Percentiles rank a stretch among this genome's conserved stretches.
Evolutionary conservation across 306 rosid species (phyloP).

Genomic region (Rubus parviflorus): DNA sequence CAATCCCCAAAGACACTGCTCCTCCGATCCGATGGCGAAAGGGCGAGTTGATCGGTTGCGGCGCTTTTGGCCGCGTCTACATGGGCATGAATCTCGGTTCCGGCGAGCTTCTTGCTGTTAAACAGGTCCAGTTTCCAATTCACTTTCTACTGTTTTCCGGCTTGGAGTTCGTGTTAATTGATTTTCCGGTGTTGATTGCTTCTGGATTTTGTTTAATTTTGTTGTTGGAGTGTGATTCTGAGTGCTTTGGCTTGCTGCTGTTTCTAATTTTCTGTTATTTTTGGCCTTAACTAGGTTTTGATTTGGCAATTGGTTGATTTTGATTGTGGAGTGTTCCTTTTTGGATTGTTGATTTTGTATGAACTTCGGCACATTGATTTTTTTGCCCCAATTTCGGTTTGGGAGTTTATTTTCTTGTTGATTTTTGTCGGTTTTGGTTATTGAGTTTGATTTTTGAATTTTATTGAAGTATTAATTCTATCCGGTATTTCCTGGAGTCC

Average conservation of each 20-base stretch:
- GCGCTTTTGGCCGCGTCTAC: slow-evolving; percentile 97
- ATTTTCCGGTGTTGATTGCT: background rate
- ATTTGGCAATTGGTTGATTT: background rate
- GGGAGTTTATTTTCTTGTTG: background rate
- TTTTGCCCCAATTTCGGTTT: background rate
- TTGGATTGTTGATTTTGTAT: background rate
- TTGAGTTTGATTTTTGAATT: slow-evolving; percentile 12
- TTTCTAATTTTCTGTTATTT: background rate
- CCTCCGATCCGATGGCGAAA: slow-evolving; percentile 97
- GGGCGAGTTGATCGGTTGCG: slow-evolving; percentile 98
- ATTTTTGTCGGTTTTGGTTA: slow-evolving; percentile 7
- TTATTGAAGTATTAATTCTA: background rate
- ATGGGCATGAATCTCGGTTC: slow-evolving; percentile 99
- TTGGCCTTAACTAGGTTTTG: background rate
- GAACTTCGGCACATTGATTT: background rate
- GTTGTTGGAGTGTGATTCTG: background rate
- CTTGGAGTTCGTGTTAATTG: background rate
- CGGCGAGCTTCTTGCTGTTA: slow-evolving; percentile 97
- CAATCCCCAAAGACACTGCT: slow-evolving; percentile 39
- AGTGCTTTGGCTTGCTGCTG: background rate
- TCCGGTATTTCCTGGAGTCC: slow-evolving; percentile 5
- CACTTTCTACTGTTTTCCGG: background rate
- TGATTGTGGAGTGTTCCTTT: background rate
- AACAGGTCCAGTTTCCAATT: slow-evolving; percentile 52
- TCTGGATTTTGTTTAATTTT: background rate